These are phyloP conservation scores for Xylaria sp. DNA, from an alignment of 2,329 filamentous ascomycete species.

Conservation along the genomic window DNA sequence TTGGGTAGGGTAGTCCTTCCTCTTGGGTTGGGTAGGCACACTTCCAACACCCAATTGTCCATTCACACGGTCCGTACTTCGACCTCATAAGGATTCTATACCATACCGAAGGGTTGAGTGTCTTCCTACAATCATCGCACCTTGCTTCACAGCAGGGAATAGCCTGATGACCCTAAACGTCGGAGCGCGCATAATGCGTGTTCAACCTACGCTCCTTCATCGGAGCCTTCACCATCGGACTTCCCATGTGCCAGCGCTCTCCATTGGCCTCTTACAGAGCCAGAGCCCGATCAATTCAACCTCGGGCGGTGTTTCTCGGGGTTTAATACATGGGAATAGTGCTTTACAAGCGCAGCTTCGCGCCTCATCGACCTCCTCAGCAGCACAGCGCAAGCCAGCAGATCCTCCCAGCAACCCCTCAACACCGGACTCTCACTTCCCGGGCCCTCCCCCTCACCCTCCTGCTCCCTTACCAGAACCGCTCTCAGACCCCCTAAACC, in stretches of 20 bases:
- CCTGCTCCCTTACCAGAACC: constrained; percentile 16
- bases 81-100: not conserved
- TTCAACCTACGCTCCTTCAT: constrained; percentile 31
- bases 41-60: not conserved
- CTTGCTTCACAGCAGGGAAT: not conserved
- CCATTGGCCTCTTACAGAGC: constrained; percentile 3
- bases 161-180: constrained; percentile 39
- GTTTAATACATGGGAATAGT: not conserved
- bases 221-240: constrained; percentile 11
- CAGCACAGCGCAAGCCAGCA: not conserved
- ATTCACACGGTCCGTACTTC: not conserved
- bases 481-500: constrained; percentile 67
- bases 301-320: not conserved
- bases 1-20: too few species aligned
- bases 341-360: constrained; percentile 1
- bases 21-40: too few species aligned
- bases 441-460: not conserved
- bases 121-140: not conserved
- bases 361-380: constrained; percentile 13
- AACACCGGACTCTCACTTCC: constrained; percentile 3
- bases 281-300: not conserved
- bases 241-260: constrained; percentile 5
- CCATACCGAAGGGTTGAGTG: not conserved
- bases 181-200: constrained; percentile 44
- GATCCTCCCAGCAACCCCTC: not conserved